Evolutionary conservation across 805 yeast species (phyloP), one percentile per base, ranked within the genome.

Genomic region (Wickerhamiella domercqiae): DNA sequence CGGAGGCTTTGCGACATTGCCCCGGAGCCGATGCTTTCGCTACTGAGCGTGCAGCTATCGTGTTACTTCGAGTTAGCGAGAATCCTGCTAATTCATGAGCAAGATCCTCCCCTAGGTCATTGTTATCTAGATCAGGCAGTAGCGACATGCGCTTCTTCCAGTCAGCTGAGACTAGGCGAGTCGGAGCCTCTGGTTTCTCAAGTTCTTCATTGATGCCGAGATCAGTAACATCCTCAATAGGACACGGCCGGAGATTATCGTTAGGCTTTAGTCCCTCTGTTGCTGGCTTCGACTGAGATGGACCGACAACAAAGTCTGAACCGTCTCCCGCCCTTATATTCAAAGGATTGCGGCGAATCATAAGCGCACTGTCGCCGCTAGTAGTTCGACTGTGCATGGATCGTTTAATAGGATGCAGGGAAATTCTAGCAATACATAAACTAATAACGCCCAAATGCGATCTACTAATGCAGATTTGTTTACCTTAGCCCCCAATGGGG

Each of bases 281-380:
- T 24, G 26, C 26, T 13, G 13, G 9, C 11, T 24, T 24, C 11
- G 9, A 13, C 26, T 24, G 11, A 13, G 26, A 9, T 9, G 26
- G 26, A 3, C 40, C 45, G 7, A 47, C 25, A 9, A 56, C 47
- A 31, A 55, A 37, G 35, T 57, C 61, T 5, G 54, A 33, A 20
- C 61, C 62, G 45, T 57, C 61, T 16, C 18, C 32, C 26, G 51
- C 44, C 24, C 52, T 50, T 18, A 57, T 57, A 31, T 56, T 57
- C 30, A 57, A 40, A 13, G 62, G 62, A 38, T 57, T 57, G 18
- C 42, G 49, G 29, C 56, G 50, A 28, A 56, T 26, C 29, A 35
- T 31, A 11, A 40, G 34, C 16, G 37, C 16, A 25, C 41, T 42
- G 20, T 49, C 39, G 32, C 39, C 40, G 21, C 52, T 46, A 17